Evolutionary conservation across 768 basidiomycete genomes (phyloP), one percentile per base, ranked within the genome.

Genomic region (Austroboletus eburneus): DNA sequence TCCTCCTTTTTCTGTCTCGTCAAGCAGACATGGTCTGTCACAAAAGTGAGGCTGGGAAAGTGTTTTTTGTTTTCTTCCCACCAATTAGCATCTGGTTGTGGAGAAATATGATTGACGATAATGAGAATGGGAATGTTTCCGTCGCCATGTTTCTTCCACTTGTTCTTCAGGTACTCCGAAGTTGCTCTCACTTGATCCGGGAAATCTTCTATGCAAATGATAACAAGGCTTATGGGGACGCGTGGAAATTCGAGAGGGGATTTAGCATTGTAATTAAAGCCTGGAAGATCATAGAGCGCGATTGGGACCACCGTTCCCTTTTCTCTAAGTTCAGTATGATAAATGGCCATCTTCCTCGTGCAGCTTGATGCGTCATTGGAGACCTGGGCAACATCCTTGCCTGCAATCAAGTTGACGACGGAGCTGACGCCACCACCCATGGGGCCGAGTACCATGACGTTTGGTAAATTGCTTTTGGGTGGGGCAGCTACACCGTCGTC

Each of bases 391-490:
- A 60, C 43, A 2, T 48, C 42, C 22, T 48, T 43, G 42, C 58
- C 55, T 24, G 56, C 53, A 39, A 64, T 66, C 46, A 64, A 32
- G 51, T 66, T 66, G 61, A 64, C 57, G 39, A 64, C 48, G 32
- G 62, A 61, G 37, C 64, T 64, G 44, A 49, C 54, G 10, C 63
- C 63, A 18, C 56, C 56, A 12, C 64, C 61, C 17, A 36, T 48
- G 20, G 56, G 58, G 25, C 62, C 63, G 12, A 65, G 42, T 5
- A 64, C 59, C 32, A 64, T 44, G 8, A 66, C 23, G 18, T 60
- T 61, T 9, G 56, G 57, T 10, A 13, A 32, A 14, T 13, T 32
- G 13, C 30, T 20, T 5, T 41, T 43, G 23, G 45, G 46, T n/a
- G 21, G 25, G 34, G 16, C 4, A 10, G 45, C 20, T 21, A 37